Conservation (phyloP, 371 early-diverging fungal genomes). For the Apophysomyces trapeziformis region DNA sequence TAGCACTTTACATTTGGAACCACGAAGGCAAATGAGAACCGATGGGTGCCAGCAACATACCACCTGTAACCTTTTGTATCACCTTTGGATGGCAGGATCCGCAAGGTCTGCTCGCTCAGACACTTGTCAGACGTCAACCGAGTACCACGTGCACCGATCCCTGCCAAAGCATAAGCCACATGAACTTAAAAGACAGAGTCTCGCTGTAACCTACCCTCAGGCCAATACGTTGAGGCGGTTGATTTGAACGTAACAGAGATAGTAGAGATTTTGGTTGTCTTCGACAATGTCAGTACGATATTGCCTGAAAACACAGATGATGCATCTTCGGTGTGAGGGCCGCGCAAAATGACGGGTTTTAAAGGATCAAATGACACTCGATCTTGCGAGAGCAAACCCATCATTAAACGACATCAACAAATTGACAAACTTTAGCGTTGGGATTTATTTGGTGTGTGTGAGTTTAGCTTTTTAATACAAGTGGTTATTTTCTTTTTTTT, state of each 20-base stretch:
- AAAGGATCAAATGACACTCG: constrained; percentile 50
- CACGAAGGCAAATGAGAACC: constrained; percentile 48
- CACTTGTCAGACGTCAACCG: constrained; percentile 38
- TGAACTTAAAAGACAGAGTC: neutral
- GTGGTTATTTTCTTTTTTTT: neutral
- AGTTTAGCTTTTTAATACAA: constrained; percentile 5
- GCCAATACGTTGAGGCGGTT: constrained; percentile 51
- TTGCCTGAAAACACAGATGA: constrained; percentile 44
- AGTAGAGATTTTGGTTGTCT: constrained; percentile 38
- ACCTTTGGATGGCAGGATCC: constrained; percentile 27
- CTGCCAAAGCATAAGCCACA: constrained; percentile 20
- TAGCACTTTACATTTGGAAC: constrained; percentile 41
- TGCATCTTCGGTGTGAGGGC: constrained; percentile 40
- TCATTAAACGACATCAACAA: constrained; percentile 9
- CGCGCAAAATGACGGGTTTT: constrained; percentile 48
- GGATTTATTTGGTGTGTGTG: constrained; percentile 7
- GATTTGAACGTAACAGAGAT: constrained; percentile 43
- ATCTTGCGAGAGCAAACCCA: constrained; percentile 37
- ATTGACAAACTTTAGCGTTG: constrained; percentile 8
- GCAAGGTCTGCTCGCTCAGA: constrained; percentile 35
- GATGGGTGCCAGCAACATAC: constrained; percentile 39
- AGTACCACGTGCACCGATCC: constrained; percentile 48
- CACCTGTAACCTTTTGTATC: constrained; percentile 22
- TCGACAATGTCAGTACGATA: constrained; percentile 39
- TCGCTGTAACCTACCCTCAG: constrained; percentile 38